phyloP scores from a whole-genome alignment of 495 filamentous ascomycete species.

The Xylaria grammica region DNA sequence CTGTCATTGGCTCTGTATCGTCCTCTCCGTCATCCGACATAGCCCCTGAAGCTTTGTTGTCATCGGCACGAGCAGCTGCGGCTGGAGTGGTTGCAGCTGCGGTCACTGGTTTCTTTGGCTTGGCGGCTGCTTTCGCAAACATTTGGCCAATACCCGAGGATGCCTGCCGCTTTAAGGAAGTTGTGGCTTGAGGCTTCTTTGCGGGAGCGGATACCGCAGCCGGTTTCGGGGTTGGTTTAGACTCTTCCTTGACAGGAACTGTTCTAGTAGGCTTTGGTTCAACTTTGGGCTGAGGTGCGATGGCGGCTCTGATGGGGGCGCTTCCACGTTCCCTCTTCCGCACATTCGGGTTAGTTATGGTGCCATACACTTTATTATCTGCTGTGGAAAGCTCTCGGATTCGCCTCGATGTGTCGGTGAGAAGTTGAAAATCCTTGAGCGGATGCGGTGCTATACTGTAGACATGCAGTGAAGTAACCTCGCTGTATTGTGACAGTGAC shows the following conservation, averaged over 20 bases:
- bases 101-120: slow-evolving; percentile 51
- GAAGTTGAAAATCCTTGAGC: slow-evolving; percentile 74
- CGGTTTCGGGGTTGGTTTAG: slow-evolving; percentile 34
- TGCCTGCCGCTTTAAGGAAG: slow-evolving; percentile 61
- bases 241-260: slow-evolving; percentile 41
- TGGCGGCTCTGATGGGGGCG: slow-evolving; percentile 29
- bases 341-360: slow-evolving; percentile 45
- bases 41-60: slow-evolving; percentile 50
- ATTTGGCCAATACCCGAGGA: slow-evolving; percentile 74
- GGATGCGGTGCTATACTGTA: slow-evolving; percentile 80
- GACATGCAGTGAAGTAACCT: slow-evolving; percentile 77
- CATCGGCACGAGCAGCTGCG: slow-evolving; percentile 42
- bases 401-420: slow-evolving; percentile 74
- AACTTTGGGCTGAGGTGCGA: slow-evolving; percentile 24
- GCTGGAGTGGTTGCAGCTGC: slow-evolving; percentile 44
- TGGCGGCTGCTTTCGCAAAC: slow-evolving; percentile 80
- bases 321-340: slow-evolving; percentile 45
- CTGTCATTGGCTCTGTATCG: slow-evolving; percentile 59
- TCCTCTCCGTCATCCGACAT: slow-evolving; percentile 76
- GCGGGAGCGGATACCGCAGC: slow-evolving; percentile 34
- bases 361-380: slow-evolving; percentile 30
- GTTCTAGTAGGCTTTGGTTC: slow-evolving; percentile 27
- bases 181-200: slow-evolving; percentile 47
- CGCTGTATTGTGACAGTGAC: slow-evolving; percentile 68
- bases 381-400: slow-evolving; percentile 44